Evolutionary conservation across 768 basidiomycete genomes (phyloP), one percentile per base, ranked within the genome.

Genomic region (Pleurotus tuoliensis): DNA sequence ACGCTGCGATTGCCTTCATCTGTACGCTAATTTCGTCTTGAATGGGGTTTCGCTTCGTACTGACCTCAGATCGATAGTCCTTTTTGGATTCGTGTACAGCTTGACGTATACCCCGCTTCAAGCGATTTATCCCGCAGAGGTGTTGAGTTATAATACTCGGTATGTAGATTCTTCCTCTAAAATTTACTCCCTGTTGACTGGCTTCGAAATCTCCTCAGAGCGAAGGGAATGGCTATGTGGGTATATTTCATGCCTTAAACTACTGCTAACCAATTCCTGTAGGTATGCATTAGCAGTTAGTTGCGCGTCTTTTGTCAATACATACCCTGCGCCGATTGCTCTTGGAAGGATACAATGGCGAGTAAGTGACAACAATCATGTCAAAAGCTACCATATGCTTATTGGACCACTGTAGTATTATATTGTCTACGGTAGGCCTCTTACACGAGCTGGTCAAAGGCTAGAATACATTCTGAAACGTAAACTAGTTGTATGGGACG

Each of bases 81-180:
- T 84, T 18, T 82, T 83, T 67, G 79, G 77, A 56, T 77, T 80
- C 60, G 75, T 80, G 53, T 82, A 72, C 66, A 78, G 76, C 37
- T 74, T 81, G 56, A 73, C 82, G 18, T 84, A 84, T 63, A 82
- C 82, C 4, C 82, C 83, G 8, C 73, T 86, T 22, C 84, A 84
- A 66, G 82, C 77, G 0, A 64, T 82, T 5, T 82, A 82, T 58
- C 80, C 82, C 3, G 76, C 77, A 16, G 83, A 85, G 60, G 79
- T 78, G 61, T 67, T 84, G 15, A 73, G 78, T 54, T 82, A 79
- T 51, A 83, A 80, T 41, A 78, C 81, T 27, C 76, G 74, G 75
- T 75, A 60, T 55, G 64, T 24, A 25, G 46, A 1, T n/a, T 7
- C 24, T 38, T 25, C 24, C 5, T 45, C 38, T 3, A 20, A 27